Evolutionary conservation across 2,329 filamentous ascomycete species (phyloP), one percentile per base, ranked within the genome.

Genomic region (Colletotrichum sp.): DNA sequence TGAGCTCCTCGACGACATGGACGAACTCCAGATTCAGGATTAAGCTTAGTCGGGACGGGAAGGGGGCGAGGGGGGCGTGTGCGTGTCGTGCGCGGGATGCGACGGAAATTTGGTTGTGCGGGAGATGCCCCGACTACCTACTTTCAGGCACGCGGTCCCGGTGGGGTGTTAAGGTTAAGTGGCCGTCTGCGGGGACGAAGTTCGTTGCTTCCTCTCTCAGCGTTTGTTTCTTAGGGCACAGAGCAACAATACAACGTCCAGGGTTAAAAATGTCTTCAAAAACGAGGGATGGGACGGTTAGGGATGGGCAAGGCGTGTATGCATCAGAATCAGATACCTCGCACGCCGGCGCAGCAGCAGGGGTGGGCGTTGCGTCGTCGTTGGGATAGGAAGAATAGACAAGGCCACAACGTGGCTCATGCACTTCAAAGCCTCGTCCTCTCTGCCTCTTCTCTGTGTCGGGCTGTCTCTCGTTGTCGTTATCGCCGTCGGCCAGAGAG

Each of bases 1-100:
- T 24, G 94, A 96, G 84, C 85, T 98, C 82, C 89, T 98, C 81
- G 96, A 98, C 83, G 96, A 98, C 84, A 96, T 98, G 88, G 96
- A 98, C 82, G 96, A 98, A 81, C 91, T 98, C 83, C 93, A 90
- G 62, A 92, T 98, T 87, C 85, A 91, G 77, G 92, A 94, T 73
- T 77, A 74, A 68, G 62, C 44, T 57, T 75, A 24, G 30, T 36
- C n/a, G 49, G 55, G 70, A 16, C 52, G 28, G 24, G 34, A n/a
- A 24, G 30, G 12, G 24, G 57, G 0, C 9, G 26, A 16, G 24
- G 21, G 21, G 24, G 21, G 21, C 21, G 21, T 24, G 21, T 24
- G 21, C 3, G 21, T 24, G 21, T 24, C 57, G 62, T 15, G 36
- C 32, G 21, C 32, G 32, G 32, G 52, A 68, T 44, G 36, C 57